Evolutionary conservation across 2,329 filamentous ascomycete genomes (phyloP).

Genomic region (Dactylonectria macrodidyma): DNA sequence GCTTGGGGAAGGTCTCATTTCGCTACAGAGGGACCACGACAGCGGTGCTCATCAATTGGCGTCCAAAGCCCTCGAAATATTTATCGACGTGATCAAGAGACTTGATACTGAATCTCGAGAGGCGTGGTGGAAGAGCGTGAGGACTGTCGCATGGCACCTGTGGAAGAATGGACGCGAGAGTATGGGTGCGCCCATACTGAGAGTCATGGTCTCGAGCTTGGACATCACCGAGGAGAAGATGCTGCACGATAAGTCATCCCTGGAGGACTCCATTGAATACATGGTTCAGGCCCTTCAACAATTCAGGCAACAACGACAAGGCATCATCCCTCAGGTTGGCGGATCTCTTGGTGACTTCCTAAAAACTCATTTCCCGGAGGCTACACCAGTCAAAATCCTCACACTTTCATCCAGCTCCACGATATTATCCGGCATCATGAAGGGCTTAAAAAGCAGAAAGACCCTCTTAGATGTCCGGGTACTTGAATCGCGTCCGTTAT

Average conservation of each 20-base stretch:
- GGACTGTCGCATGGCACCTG: slow-evolving; percentile 73
- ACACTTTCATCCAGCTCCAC: slow-evolving; percentile 77
- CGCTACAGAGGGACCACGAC: slow-evolving; percentile 68
- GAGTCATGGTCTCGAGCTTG: slow-evolving; percentile 63
- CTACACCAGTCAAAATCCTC: slow-evolving; percentile 62
- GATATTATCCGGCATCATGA: slow-evolving; percentile 64
- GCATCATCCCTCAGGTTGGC: slow-evolving; percentile 51
- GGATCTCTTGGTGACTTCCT: slow-evolving; percentile 55
- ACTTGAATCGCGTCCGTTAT: slow-evolving; percentile 77
- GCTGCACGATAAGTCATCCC: slow-evolving; percentile 19
- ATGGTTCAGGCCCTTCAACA: slow-evolving; percentile 39
- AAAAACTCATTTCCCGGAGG: slow-evolving; percentile 35
- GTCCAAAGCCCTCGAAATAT: slow-evolving; percentile 63
- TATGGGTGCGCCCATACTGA: slow-evolving; percentile 74
- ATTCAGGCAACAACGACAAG: slow-evolving; percentile 39
- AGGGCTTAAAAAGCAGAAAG: slow-evolving; percentile 53
- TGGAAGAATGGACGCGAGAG: slow-evolving; percentile 77
- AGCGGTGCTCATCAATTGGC: slow-evolving; percentile 74
- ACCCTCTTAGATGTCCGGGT: slow-evolving; percentile 69
- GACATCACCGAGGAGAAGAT: slow-evolving; percentile 54
- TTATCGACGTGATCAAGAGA: slow-evolving; percentile 61
- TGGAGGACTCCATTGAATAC: slow-evolving; percentile 28
- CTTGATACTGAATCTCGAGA: slow-evolving; percentile 50
- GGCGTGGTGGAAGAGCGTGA: slow-evolving; percentile 69
- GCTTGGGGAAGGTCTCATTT: slow-evolving; percentile 62